These are phyloP conservation scores for Diplodia scrobiculata DNA, from an alignment of 2,329 filamentous ascomycete genomes.

Conservation along the genomic window DNA sequence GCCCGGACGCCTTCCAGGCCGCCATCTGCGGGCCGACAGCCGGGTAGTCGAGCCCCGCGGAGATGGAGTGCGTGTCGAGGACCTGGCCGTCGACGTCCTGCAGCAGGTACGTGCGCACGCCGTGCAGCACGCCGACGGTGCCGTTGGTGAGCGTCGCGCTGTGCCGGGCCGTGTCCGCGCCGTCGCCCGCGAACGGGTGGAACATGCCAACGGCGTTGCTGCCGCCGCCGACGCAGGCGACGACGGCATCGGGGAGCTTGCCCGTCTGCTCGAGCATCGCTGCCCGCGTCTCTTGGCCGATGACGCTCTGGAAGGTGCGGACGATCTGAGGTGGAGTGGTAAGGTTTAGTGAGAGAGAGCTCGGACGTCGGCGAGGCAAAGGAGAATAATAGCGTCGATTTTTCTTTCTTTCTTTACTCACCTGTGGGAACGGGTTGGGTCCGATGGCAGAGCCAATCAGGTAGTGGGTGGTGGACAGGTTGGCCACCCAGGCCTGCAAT, in stretches of 20 bases:
- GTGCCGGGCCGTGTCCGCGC: slow-evolving; percentile 80
- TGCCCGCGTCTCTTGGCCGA: slow-evolving; percentile 88
- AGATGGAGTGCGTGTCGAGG: slow-evolving; percentile 90
- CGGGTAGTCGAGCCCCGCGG: slow-evolving; percentile 93
- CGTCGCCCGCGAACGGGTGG: slow-evolving; percentile 92
- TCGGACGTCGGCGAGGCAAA: not conserved
- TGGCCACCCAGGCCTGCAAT: slow-evolving; percentile 89
- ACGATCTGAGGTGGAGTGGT: slow-evolving; percentile 64
- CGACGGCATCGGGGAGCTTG: slow-evolving; percentile 91
- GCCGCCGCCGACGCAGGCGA: slow-evolving; percentile 93
- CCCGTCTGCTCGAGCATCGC: slow-evolving; percentile 84
- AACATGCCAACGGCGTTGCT: slow-evolving; percentile 98
- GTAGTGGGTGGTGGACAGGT: slow-evolving; percentile 96
- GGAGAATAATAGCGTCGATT: not conserved
- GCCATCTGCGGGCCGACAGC: slow-evolving; percentile 92
- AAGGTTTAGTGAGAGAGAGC: not conserved
- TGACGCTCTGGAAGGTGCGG: slow-evolving; percentile 94
- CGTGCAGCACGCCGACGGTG: slow-evolving; percentile 89
- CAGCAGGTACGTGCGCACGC: slow-evolving; percentile 91
- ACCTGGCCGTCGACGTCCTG: slow-evolving; percentile 94
- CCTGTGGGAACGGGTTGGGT: slow-evolving; percentile 83
- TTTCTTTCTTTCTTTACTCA: too few species aligned
- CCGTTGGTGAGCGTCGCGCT: slow-evolving; percentile 88
- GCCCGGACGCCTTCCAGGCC: slow-evolving; percentile 84
- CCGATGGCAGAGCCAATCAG: slow-evolving; percentile 97